Conservation (phyloP, 768 basidiomycete species). For the Chlorophyllum brunneum region DNA sequence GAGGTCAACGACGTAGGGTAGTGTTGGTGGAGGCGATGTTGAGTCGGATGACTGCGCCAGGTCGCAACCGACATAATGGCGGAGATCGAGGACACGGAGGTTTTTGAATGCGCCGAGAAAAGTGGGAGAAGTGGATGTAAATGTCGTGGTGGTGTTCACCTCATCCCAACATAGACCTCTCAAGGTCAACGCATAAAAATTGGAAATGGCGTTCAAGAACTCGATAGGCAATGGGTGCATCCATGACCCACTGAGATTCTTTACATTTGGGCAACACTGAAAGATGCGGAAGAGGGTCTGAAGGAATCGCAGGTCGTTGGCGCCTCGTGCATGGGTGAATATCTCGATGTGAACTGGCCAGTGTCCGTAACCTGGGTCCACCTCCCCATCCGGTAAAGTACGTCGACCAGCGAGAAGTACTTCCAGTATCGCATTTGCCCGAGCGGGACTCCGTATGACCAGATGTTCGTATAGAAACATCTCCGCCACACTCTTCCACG, state of each 20-base stretch:
- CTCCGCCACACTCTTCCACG: conserved; percentile 41
- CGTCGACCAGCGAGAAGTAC: conserved; percentile 27
- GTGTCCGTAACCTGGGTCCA: conserved; percentile 31
- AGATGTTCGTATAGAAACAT: conserved; percentile 44
- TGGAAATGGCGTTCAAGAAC: conserved; percentile 38
- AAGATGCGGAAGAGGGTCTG: conserved; percentile 40
- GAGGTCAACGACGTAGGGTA: conserved; percentile 40
- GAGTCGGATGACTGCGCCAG: conserved; percentile 14
- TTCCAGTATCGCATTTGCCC: conserved; percentile 34
- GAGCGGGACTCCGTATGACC: conserved; percentile 39
- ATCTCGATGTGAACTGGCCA: conserved; percentile 49
- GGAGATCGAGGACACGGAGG: conserved; percentile 43
- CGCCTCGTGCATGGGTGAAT: conserved; percentile 40
- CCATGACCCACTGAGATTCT: conserved; percentile 46
- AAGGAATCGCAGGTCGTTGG: conserved; percentile 33
- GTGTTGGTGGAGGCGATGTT: conserved; percentile 20
- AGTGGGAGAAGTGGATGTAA: conserved; percentile 26
- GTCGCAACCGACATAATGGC: conserved; percentile 32
- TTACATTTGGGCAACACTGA: conserved; percentile 40
- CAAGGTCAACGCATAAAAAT: conserved; percentile 36
- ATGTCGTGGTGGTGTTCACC: conserved; percentile 13
- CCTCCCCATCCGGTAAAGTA: background rate
- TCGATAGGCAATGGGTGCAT: conserved; percentile 36
- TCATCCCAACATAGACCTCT: conserved; percentile 45
- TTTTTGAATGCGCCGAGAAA: conserved; percentile 38